phyloP scores from a whole-genome alignment of 148 eudicot species.

The Dianthus caryophyllus region DNA sequence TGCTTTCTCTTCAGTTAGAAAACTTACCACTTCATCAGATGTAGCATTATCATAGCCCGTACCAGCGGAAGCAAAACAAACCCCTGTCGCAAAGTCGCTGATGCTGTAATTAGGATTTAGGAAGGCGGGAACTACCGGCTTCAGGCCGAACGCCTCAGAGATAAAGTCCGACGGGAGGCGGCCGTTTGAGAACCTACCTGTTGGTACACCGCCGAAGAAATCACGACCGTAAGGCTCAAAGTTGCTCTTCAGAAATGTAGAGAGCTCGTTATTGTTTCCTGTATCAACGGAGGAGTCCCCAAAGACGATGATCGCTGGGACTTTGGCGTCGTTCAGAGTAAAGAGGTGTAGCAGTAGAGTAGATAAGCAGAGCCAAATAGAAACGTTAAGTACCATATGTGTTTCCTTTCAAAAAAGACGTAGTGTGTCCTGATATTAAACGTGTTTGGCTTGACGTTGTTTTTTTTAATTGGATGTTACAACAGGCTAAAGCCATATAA shows the following conservation, averaged over 20 bases:
- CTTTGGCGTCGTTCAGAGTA: conserved; percentile 29
- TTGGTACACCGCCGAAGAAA: conserved; percentile 39
- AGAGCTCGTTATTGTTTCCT: too few relatives aligned
- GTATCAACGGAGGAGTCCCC: conserved; percentile 63
- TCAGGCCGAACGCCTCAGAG: conserved; percentile 48
- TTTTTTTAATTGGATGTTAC: background rate
- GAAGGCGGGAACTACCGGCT: conserved; percentile 42
- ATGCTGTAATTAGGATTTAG: conserved; percentile 40
- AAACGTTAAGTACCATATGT: conserved; percentile 25
- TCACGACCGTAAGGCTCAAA: conserved; percentile 55
- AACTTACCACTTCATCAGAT: conserved; percentile 45
- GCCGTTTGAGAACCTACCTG: conserved; percentile 55
- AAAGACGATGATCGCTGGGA: conserved; percentile 48
- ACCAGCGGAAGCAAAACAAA: conserved; percentile 66
- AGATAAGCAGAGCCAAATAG: conserved; percentile 25
- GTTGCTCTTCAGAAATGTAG: conserved; percentile 42
- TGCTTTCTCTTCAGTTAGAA: background rate
- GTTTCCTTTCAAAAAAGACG: background rate
- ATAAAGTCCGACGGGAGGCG: conserved; percentile 53
- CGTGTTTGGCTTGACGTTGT: too few relatives aligned
- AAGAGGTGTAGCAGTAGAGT: conserved; percentile 22
- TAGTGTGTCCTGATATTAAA: background rate
- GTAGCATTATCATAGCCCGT: conserved; percentile 52
- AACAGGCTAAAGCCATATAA: background rate
- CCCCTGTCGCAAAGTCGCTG: conserved; percentile 42